phyloP scores from a whole-genome alignment of 73 alveolate species.

The Uronychia binucleata region DNA sequence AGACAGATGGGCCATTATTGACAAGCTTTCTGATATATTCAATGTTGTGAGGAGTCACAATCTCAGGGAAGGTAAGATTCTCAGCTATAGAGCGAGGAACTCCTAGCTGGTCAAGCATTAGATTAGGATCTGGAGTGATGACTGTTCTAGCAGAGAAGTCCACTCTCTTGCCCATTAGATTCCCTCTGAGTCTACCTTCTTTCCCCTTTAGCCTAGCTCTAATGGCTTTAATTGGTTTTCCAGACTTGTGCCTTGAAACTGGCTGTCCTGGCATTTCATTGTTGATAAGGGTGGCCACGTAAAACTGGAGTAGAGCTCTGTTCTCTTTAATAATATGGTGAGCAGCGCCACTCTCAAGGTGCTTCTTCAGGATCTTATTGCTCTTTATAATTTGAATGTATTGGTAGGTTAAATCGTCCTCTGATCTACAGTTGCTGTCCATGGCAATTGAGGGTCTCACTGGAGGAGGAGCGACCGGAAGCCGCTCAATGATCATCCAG shows the following conservation, averaged over 20 bases:
- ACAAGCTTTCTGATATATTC: constrained; percentile 85
- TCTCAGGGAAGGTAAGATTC: constrained; percentile 98
- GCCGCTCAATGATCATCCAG: constrained; percentile 87
- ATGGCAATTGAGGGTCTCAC: constrained; percentile 93
- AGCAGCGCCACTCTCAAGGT: constrained; percentile 58
- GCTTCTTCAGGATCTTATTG: constrained; percentile 64
- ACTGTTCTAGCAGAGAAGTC: constrained; percentile 99
- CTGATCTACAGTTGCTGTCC: constrained; percentile 76
- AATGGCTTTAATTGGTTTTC: constrained; percentile 93
- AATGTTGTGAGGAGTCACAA: constrained; percentile 92
- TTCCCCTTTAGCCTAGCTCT: constrained; percentile 96
- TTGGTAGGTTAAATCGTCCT: constrained; percentile 94
- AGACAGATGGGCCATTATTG: constrained; percentile 91
- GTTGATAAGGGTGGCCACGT: constrained; percentile 94
- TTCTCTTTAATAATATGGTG: constrained; percentile 72
- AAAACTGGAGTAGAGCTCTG: constrained; percentile 77
- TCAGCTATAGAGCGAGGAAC: constrained; percentile 95
- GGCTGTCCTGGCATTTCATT: constrained; percentile 91
- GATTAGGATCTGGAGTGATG: constrained; percentile 99
- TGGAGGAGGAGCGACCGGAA: constrained; percentile 97
- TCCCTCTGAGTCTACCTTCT: constrained; percentile 99
- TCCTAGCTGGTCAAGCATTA: constrained; percentile 98
- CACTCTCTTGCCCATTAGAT: constrained; percentile 99
- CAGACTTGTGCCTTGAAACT: constrained; percentile 78
- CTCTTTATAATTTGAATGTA: constrained; percentile 82